Base-by-base conservation (phyloP, 1,284 basidiomycete genomes). In the Volvariella surrecta region DNA sequence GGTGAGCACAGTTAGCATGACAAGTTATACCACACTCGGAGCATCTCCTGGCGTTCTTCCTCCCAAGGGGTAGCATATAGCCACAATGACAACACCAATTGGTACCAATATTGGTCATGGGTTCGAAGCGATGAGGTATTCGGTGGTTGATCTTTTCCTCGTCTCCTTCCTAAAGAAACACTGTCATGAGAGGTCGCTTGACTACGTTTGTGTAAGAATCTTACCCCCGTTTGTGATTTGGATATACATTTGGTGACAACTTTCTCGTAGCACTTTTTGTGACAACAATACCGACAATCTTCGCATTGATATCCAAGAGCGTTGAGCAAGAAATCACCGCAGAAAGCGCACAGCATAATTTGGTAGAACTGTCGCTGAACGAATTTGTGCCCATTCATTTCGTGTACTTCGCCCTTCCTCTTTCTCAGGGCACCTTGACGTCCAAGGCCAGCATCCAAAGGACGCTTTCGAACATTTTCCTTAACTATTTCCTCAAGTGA, bases 41-140 rank as follows among this genome's bases (percentile, higher is more conserved):
- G 64, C 96, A 99, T 65, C 89, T 89, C 46, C 93, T 82, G 18
- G 93, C 89, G 60, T 96, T 95, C 72, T 98, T 98, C 51, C 94
- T 83, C 43, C 96, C 96, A 42, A 99, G 79, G 40, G 96, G 93
- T 32, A 99, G 79, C 77, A 99, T 97, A 58, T 93, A 93, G 51
- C 96, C 96, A 63, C 96, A 99, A 63, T 99, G 96, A 62, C 95
- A 99, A 65, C 96, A 99, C 96, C 96, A 99, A 60, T 96, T 98
- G 18, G 96, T 90, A 39, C 92, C 90, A 49, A 99, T 86, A 62
- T 97, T 99, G 53, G 94, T 98, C 60, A 98, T 83, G 21, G 93
- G 85, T 58, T 95, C 91, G 70, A 99, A 99, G 18, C 96, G 87
- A 66, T 99, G 96, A 38, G 96, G 96, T 56, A 99, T 99, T 45